Percentiles rank a stretch among this genome's conserved stretches.
Evolutionary conservation across 169 alveolate genomes (phyloP).

Genomic region (Plasmodium vinckei): DNA sequence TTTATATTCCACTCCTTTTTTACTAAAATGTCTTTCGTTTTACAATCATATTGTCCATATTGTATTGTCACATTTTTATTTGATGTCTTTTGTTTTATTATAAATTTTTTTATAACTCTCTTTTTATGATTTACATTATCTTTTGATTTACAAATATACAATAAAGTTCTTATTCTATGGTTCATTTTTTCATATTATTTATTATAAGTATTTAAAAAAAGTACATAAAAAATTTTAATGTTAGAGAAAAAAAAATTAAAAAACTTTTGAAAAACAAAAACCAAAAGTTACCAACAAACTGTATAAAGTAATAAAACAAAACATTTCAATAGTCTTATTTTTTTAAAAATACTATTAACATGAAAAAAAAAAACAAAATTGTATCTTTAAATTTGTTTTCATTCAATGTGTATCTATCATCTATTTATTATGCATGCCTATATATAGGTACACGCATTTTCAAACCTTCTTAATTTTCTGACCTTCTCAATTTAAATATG

Average conservation of each 20-base stretch:
- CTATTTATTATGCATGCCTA: too few relatives aligned
- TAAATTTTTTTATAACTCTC: conserved; percentile 23
- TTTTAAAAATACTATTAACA: too few relatives aligned
- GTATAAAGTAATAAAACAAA: too few relatives aligned
- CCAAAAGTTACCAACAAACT: too few relatives aligned
- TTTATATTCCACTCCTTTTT: conserved; percentile 59
- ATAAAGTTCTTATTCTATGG: conserved; percentile 31
- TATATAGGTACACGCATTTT: too few relatives aligned
- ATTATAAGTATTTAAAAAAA: not conserved
- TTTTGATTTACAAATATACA: conserved; percentile 40
- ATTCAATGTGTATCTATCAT: too few relatives aligned
- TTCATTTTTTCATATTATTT: conserved; percentile 21
- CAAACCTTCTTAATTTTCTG: too few relatives aligned
- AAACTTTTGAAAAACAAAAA: too few relatives aligned
- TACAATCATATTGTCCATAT: conserved; percentile 29
- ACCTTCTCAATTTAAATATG: too few relatives aligned
- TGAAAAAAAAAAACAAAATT: too few relatives aligned
- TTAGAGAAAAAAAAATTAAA: not conserved
- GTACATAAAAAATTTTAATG: not conserved
- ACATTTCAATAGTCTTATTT: too few relatives aligned
- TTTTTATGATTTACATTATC: conserved; percentile 25
- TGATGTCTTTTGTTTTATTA: conserved; percentile 34
- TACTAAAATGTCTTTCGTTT: conserved; percentile 23
- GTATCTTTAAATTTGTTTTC: too few relatives aligned
- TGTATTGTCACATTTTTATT: conserved; percentile 20